phyloP scores from a whole-genome alignment of 2,329 filamentous ascomycete species.

The Pezizomycotina sp. region DNA sequence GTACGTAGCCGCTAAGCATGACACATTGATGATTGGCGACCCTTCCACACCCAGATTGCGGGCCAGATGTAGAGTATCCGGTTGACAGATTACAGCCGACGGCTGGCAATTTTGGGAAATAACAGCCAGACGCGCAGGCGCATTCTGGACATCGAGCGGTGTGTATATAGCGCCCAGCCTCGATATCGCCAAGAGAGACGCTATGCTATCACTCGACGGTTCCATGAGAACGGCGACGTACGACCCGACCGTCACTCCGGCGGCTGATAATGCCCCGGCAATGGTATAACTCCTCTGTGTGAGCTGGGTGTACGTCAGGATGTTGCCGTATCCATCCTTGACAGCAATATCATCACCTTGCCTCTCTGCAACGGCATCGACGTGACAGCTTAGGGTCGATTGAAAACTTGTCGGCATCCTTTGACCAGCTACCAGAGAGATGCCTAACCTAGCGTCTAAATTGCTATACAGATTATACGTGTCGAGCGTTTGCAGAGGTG shows the following conservation, averaged over 20 bases:
- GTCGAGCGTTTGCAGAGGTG: constrained; percentile 1
- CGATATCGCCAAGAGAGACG: constrained; percentile 5
- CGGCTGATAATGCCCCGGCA: constrained; percentile 4
- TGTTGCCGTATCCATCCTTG: constrained; percentile 2
- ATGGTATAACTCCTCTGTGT: constrained; percentile 4
- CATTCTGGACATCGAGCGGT: too few relatives aligned
- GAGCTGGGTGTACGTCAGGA: constrained; percentile 5
- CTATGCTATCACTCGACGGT: constrained; percentile 4
- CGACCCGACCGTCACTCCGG: constrained; percentile 3
- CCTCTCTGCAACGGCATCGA: constrained; percentile 1
- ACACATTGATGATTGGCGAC: too few relatives aligned
- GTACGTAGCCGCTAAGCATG: too few relatives aligned
- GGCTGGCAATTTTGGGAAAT: too few relatives aligned
- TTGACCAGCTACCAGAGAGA: constrained; percentile 6
- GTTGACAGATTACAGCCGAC: too few relatives aligned
- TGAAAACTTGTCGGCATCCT: constrained; percentile 1
- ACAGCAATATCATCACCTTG: constrained; percentile 3
- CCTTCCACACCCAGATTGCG: too few relatives aligned
- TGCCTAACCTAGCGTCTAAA: too few relatives aligned
- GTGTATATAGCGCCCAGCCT: constrained; percentile 8
- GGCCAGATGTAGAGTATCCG: too few relatives aligned
- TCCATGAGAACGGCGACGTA: constrained; percentile 7
- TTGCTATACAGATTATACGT: too few relatives aligned
- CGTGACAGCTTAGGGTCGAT: too few relatives aligned
- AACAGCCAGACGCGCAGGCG: too few relatives aligned